phyloP scores from a whole-genome alignment of 805 yeast species.

The Debaryomyces castellii region DNA sequence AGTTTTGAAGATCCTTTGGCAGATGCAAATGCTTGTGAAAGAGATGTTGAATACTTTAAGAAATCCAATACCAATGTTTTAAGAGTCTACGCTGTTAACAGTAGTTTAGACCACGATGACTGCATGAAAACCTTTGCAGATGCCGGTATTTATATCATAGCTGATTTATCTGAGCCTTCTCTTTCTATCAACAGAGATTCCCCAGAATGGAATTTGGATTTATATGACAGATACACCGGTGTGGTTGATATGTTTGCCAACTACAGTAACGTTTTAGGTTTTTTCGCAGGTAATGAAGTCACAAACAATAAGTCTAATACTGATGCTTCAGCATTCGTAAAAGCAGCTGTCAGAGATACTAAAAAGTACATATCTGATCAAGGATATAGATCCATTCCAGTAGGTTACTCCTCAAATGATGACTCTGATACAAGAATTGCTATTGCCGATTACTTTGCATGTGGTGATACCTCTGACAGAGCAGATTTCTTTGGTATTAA shows the following conservation, averaged over 20 bases:
- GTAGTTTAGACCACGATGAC: constrained; percentile 35
- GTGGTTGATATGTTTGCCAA: constrained; percentile 79
- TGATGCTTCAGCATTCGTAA: constrained; percentile 88
- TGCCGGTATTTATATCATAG: constrained; percentile 45
- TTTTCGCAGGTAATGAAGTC: constrained; percentile 98
- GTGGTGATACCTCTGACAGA: constrained; percentile 67
- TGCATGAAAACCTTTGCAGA: constrained; percentile 45
- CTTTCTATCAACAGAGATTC: constrained; percentile 70
- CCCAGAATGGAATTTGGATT: constrained; percentile 75
- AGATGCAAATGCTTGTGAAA: constrained; percentile 39
- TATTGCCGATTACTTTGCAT: constrained; percentile 81
- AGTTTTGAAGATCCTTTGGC: constrained; percentile 40
- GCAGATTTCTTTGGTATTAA: constrained; percentile 82
- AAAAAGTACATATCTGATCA: constrained; percentile 68
- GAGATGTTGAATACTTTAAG: constrained; percentile 40
- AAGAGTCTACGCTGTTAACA: constrained; percentile 43
- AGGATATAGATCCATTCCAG: constrained; percentile 78
- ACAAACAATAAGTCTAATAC: constrained; percentile 81
- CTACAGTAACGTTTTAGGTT: constrained; percentile 84
- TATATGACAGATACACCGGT: constrained; percentile 72
- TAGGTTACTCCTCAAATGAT: constrained; percentile 92
- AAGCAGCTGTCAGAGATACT: constrained; percentile 92
- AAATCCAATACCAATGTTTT: constrained; percentile 41
- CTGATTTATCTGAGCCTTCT: constrained; percentile 65
- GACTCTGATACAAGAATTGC: constrained; percentile 76